These are phyloP conservation scores for Phlegmacium glaucopus DNA, from an alignment of 768 basidiomycete genomes.

Conservation along the genomic window DNA sequence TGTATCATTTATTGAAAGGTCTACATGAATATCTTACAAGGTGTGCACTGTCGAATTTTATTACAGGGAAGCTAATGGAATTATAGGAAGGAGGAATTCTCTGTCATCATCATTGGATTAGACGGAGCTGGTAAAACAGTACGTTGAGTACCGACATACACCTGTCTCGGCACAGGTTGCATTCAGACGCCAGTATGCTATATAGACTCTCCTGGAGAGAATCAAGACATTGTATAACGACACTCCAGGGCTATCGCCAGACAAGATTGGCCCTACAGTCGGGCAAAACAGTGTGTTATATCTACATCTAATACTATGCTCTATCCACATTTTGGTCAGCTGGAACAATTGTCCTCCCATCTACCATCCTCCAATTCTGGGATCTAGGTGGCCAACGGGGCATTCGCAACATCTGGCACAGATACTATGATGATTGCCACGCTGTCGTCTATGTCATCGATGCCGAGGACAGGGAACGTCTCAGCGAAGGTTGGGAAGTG, in stretches of 20 bases:
- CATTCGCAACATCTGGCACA: constrained; percentile 91
- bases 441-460: constrained; percentile 96
- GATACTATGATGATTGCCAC: constrained; percentile 96
- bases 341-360: constrained; percentile 90
- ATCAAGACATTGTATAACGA: constrained; percentile 93
- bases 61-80: not conserved
- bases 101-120: constrained; percentile 90
- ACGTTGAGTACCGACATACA: constrained; percentile 12
- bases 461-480: constrained; percentile 82
- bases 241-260: constrained; percentile 80
- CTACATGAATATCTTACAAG: constrained; percentile 88
- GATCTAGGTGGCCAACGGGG: constrained; percentile 95
- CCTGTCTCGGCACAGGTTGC: constrained; percentile 2
- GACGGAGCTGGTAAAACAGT: constrained; percentile 94
- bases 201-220: constrained; percentile 82
- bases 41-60: constrained; percentile 29
- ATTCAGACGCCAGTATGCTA: constrained; percentile 7
- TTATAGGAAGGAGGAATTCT: constrained; percentile 82
- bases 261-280: constrained; percentile 94
- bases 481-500: constrained; percentile 95
- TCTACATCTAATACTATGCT: not conserved
- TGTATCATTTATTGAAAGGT: constrained; percentile 95
- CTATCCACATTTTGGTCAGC: constrained; percentile 40
- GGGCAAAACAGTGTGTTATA: constrained; percentile 88
- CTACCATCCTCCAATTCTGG: constrained; percentile 94